Base-by-base conservation (phyloP, 352 stramenopile genomes). In the Poterioochromonas sp. region DNA sequence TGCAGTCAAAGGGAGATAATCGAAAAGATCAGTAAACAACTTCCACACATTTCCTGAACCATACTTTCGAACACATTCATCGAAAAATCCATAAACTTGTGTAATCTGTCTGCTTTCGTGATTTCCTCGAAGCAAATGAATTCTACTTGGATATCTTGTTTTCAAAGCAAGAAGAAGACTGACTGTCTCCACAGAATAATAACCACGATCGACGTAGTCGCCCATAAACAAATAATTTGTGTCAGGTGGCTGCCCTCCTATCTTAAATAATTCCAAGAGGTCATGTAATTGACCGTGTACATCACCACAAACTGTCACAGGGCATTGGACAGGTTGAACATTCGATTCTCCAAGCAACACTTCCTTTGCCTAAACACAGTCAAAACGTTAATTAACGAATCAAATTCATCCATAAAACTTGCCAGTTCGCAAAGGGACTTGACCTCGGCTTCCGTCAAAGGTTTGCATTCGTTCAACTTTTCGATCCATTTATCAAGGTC, bases 171-270 rank as follows among this genome's bases (percentile, higher is more conserved):
- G 87, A 29, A 98, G 83, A 73, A 97, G 86, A 70, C 88, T 93
- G 29, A 93, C 88, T 0, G 86, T 91, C 82, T 94, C 89, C 29
- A 93, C 84, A 71, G 92, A 97, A 83, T 97, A 97, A 84, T 98
- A 97, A n/a, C 95, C 95, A 79, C 95, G 85, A 86, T 98, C 95
- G n/a, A 98, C 95, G 82, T 98, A 98, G 86, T 98, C 95, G 58
- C 95, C 95, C 90, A 98, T 96, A 84, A 98, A 98, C 73, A 98
- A 85, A 86, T 98, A 98, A 85, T 98, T 98, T 22, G 93, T 95
- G 81, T 94, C 87, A 22, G 90, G 90, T 40, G 86, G 82, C 70
- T 95, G 86, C 47, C 90, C 90, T 35, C 90, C 90, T 68, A 95
- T 94, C 60, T 87, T 81, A 51, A 98, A 99, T 34, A 99, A 85